phyloP scores from a whole-genome alignment of 495 filamentous ascomycete species.

The Articulospora tetracladia region DNA sequence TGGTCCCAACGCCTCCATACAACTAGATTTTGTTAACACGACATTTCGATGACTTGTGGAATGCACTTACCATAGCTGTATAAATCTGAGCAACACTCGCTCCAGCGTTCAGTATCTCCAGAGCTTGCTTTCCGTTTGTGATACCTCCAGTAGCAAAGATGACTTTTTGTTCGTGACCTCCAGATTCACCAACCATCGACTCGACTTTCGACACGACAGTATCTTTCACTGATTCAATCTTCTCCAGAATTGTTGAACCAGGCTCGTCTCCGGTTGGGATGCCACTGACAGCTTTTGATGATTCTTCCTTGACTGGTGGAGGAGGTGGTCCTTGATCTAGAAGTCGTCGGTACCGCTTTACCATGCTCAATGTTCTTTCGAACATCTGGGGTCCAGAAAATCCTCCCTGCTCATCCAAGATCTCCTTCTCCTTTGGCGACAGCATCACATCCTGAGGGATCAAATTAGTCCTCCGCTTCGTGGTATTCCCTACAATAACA shows the following conservation, averaged over 20 bases:
- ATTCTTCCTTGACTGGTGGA: conserved; percentile 1
- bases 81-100: conserved; percentile 87
- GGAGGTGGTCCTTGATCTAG: conserved; percentile 48
- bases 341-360: conserved; percentile 70
- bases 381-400: conserved; percentile 90
- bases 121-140: conserved; percentile 75
- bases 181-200: conserved; percentile 22
- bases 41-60: conserved; percentile 14
- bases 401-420: conserved; percentile 75
- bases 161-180: conserved; percentile 54
- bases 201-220: conserved; percentile 28
- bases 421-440: conserved; percentile 58
- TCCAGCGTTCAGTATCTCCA: conserved; percentile 74
- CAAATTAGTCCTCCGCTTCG: conserved; percentile 67
- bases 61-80: conserved; percentile 34
- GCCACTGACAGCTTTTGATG: background rate
- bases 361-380: conserved; percentile 66
- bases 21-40: conserved; percentile 52
- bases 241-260: conserved; percentile 11
- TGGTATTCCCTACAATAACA: conserved; percentile 97
- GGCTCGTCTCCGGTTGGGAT: conserved; percentile 8
- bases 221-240: conserved; percentile 25
- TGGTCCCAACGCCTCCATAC: conserved; percentile 81
- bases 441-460: conserved; percentile 60
- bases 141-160: conserved; percentile 94